phyloP scores from a whole-genome alignment of 441 rosid species.

The Sinapis alba region DNA sequence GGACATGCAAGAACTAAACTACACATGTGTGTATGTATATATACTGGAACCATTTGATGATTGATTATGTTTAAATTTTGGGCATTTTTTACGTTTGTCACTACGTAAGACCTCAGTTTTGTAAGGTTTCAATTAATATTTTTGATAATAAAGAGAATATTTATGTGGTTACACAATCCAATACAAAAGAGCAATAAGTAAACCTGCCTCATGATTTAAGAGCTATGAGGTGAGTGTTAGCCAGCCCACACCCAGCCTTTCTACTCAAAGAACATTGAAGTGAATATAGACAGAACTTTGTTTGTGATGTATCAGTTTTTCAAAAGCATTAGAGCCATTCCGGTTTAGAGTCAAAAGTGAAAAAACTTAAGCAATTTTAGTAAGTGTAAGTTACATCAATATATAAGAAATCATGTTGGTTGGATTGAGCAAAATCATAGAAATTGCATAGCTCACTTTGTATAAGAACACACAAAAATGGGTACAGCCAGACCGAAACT shows the following conservation, averaged over 20 bases:
- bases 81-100: conserved; percentile 11
- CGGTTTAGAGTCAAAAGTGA: not conserved
- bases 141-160: conserved; percentile 26
- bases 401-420: no score
- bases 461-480: no score
- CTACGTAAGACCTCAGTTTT: not conserved
- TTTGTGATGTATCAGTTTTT: not conserved
- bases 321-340: not conserved
- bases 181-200: conserved; percentile 32
- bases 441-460: no score
- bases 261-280: conserved; percentile 28
- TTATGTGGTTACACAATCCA: conserved; percentile 38
- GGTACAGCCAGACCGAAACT: no score
- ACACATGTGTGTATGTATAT: conserved; percentile 1
- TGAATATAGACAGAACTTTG: conserved; percentile 33
- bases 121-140: conserved; percentile 26
- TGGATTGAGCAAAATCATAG: no score
- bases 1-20: conserved; percentile 28
- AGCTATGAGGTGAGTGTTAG: conserved; percentile 26
- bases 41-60: conserved; percentile 1
- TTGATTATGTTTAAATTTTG: not conserved
- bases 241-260: conserved; percentile 24
- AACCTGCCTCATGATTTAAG: conserved; percentile 21
- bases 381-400: not conserved
- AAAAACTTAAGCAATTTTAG: not conserved